These are phyloP conservation scores for Paraphoma chrysanthemicola DNA, from an alignment of 2,329 filamentous ascomycete genomes.

Conservation along the genomic window DNA sequence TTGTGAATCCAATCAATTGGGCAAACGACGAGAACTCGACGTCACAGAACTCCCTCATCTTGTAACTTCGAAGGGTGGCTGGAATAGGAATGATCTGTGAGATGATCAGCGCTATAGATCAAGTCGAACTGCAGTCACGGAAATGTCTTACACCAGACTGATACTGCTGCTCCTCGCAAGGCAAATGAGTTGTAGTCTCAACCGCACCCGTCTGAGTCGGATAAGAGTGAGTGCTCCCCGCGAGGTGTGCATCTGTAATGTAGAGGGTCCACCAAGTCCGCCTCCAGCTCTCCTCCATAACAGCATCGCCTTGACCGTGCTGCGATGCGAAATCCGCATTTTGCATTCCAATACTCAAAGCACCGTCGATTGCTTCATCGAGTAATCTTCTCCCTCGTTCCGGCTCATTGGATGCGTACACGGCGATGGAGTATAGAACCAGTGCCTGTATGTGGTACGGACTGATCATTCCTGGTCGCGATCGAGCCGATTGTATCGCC, in stretches of 20 bases:
- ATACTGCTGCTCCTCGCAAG: constrained; percentile 79
- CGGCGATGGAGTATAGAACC: constrained; percentile 73
- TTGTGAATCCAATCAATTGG: constrained; percentile 78
- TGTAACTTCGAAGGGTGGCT: constrained; percentile 72
- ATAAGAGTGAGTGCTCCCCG: constrained; percentile 72
- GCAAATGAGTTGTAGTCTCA: constrained; percentile 70
- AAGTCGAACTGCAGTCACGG: too few relatives aligned
- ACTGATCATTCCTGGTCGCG: constrained; percentile 7
- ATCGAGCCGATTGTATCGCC: constrained; percentile 11
- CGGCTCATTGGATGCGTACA: constrained; percentile 76
- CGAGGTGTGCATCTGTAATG: constrained; percentile 79
- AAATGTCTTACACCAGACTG: constrained; percentile 25
- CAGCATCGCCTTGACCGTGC: constrained; percentile 66
- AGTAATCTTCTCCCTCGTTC: constrained; percentile 71
- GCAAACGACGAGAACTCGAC: constrained; percentile 82
- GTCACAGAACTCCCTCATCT: constrained; percentile 73
- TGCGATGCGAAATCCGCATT: constrained; percentile 67
- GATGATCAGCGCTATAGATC: not conserved
- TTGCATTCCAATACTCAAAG: constrained; percentile 80
- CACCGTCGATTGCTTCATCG: constrained; percentile 70
- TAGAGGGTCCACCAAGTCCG: constrained; percentile 88
- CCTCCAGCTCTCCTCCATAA: constrained; percentile 80
- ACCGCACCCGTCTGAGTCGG: constrained; percentile 70
- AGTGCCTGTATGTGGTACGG: constrained; percentile 74
- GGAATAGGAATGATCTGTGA: constrained; percentile 27